These are phyloP conservation scores for Pholiota conissans DNA, from an alignment of 768 basidiomycete species.

Conservation along the genomic window DNA sequence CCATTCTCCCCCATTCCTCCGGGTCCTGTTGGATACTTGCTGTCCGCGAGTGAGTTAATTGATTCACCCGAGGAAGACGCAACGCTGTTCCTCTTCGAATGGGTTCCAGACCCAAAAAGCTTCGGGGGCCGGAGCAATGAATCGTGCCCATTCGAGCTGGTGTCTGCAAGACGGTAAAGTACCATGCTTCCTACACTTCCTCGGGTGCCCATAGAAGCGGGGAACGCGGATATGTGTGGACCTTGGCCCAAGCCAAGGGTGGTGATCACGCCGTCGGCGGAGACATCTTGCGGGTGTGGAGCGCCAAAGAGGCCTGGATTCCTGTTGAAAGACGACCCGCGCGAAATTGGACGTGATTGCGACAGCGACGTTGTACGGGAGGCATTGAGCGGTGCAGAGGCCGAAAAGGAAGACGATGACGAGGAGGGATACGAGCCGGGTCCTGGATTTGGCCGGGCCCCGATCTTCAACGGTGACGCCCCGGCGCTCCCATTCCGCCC, in stretches of 20 bases:
- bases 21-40: constrained; percentile 59
- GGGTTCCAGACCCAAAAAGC: constrained; percentile 13
- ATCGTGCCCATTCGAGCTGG: constrained; percentile 11
- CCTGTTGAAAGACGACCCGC: constrained; percentile 27
- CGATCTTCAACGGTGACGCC: background rate
- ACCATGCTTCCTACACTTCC: constrained; percentile 72
- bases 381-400: background rate
- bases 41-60: constrained; percentile 56
- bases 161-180: constrained; percentile 59
- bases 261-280: background rate
- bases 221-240: constrained; percentile 9
- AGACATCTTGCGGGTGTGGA: background rate
- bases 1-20: constrained; percentile 1
- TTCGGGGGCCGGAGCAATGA: constrained; percentile 35
- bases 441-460: background rate
- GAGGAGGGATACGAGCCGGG: background rate
- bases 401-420: background rate
- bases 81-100: constrained; percentile 27
- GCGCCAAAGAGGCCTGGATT: background rate
- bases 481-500: constrained; percentile 5
- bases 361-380: constrained; percentile 33
- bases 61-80: constrained; percentile 38
- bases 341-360: constrained; percentile 35
- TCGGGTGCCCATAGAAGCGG: constrained; percentile 15
- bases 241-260: constrained; percentile 11